Conservation (phyloP, 73 alveolate genomes). For the Symbiodinium pilosum region DNA sequence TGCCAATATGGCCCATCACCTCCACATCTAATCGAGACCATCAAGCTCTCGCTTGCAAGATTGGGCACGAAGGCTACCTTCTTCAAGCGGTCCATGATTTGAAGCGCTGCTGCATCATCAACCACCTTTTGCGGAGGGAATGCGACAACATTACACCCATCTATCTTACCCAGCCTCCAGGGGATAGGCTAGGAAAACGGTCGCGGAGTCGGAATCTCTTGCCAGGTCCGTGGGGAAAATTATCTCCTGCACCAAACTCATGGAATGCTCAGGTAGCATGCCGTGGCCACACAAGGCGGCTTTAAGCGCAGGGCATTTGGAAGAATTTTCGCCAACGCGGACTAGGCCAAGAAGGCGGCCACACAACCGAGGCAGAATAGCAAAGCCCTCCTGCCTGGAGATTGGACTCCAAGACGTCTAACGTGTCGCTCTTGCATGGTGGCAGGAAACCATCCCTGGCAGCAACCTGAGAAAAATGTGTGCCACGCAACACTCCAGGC, state of each 20-base stretch:
- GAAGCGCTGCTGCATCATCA: slow-evolving; percentile 54
- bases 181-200: slow-evolving; percentile 85
- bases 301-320: background rate
- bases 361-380: background rate
- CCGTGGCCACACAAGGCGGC: too few relatives aligned
- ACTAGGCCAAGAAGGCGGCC: background rate
- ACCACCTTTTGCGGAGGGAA: slow-evolving; percentile 33
- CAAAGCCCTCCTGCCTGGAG: slow-evolving; percentile 50
- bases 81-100: slow-evolving; percentile 78
- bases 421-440: slow-evolving; percentile 89
- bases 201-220: slow-evolving; percentile 81
- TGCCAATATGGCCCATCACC: slow-evolving; percentile 94
- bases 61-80: background rate
- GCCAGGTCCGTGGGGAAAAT: slow-evolving; percentile 76
- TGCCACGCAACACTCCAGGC: too few relatives aligned
- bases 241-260: slow-evolving; percentile 33
- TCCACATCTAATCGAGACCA: too few relatives aligned
- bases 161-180: too few relatives aligned
- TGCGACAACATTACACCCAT: too few relatives aligned
- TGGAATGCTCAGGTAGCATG: too few relatives aligned
- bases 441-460: slow-evolving; percentile 83
- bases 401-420: slow-evolving; percentile 84
- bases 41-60: background rate
- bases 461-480: slow-evolving; percentile 27
- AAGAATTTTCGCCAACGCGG: background rate